Evolutionary conservation across 2,329 filamentous ascomycete genomes (phyloP).

Genomic region (Ilyonectria sp.): DNA sequence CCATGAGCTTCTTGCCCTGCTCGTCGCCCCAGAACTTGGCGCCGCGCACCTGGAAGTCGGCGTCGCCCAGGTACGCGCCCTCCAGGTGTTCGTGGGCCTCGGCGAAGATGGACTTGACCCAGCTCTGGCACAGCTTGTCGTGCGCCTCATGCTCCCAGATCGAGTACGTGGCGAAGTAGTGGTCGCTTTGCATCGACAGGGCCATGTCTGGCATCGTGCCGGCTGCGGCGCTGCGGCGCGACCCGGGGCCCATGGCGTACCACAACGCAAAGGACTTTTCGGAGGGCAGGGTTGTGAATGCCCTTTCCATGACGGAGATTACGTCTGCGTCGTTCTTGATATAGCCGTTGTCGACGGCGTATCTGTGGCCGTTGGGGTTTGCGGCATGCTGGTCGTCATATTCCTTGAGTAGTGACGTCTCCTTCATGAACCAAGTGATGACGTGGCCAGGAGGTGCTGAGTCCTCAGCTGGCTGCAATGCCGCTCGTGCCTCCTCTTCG

Average conservation of each 20-base stretch:
- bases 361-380: conserved; percentile 65
- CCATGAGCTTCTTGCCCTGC: conserved; percentile 58
- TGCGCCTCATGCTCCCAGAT: conserved; percentile 64
- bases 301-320: conserved; percentile 58
- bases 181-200: conserved; percentile 67
- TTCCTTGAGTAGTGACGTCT: conserved; percentile 58
- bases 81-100: conserved; percentile 57
- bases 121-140: conserved; percentile 59
- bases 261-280: conserved; percentile 63
- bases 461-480: conserved; percentile 54
- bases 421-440: conserved; percentile 55
- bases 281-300: conserved; percentile 64
- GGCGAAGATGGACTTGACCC: conserved; percentile 60
- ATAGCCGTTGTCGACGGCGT: conserved; percentile 67
- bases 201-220: conserved; percentile 64
- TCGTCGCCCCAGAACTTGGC: conserved; percentile 65
- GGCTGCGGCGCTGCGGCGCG: conserved; percentile 35
- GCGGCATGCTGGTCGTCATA: conserved; percentile 60
- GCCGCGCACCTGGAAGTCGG: conserved; percentile 64
- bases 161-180: conserved; percentile 69
- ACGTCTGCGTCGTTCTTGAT: conserved; percentile 64
- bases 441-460: conserved; percentile 56
- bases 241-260: conserved; percentile 66
- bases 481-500: conserved; percentile 51
- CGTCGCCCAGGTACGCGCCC: conserved; percentile 69